Evolutionary conservation across 495 filamentous ascomycete genomes (phyloP).

Genomic region (Trichoderma erinaceum): DNA sequence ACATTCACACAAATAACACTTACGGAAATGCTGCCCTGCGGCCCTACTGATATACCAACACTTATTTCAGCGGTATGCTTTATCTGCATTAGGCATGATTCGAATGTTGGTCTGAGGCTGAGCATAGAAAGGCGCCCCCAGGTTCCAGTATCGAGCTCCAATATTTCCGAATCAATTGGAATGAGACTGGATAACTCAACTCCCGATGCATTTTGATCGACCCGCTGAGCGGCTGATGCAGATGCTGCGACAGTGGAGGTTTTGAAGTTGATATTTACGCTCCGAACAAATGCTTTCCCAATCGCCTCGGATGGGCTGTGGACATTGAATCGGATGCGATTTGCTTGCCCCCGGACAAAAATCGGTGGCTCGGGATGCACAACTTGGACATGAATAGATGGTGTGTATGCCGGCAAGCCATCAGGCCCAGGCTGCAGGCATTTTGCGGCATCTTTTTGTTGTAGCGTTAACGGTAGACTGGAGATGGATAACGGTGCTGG

Average conservation of each 20-base stretch:
- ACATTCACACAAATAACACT: neutral
- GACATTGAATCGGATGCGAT: neutral
- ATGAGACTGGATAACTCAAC: neutral
- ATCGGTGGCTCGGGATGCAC: neutral
- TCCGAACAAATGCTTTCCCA: neutral
- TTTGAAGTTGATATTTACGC: neutral
- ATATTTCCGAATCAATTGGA: neutral
- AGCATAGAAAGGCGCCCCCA: neutral
- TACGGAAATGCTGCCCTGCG: neutral
- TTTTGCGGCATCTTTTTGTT: neutral
- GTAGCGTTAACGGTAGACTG: neutral
- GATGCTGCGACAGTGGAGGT: neutral
- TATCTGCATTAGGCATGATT: slow-evolving; percentile 3
- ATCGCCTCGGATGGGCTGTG: neutral
- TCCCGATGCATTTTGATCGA: neutral
- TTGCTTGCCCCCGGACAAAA: neutral
- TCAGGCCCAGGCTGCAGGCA: neutral
- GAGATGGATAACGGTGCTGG: neutral
- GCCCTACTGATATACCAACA: neutral
- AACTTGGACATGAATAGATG: neutral
- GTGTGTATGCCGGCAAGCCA: neutral
- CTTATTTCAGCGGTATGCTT: neutral
- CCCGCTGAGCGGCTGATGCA: neutral
- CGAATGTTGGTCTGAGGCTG: neutral
- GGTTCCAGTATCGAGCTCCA: neutral